Percentiles rank a stretch among this genome's conserved stretches.
Conservation (phyloP, 2,329 filamentous ascomycete genomes). For the Talaromyces marneffei region DNA sequence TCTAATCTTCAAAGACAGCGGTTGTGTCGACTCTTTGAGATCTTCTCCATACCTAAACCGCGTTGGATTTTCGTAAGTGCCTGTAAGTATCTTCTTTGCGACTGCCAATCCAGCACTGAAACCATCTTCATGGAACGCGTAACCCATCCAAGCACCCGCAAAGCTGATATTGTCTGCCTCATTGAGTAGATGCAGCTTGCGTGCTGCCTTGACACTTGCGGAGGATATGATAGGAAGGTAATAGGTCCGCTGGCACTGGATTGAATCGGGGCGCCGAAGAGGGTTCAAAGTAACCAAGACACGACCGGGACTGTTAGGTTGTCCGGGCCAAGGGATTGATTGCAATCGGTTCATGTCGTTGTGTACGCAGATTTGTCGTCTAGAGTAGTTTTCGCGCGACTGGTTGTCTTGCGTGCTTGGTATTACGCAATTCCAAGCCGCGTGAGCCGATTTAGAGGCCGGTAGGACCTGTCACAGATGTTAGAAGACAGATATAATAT, state of each 20-base stretch:
- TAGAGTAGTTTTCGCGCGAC: not conserved
- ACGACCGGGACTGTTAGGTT: not conserved
- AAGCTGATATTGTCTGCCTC: not conserved
- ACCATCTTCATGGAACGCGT: conserved; percentile 5
- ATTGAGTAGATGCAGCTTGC: not conserved
- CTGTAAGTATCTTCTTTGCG: not conserved
- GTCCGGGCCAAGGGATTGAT: not conserved
- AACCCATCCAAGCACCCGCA: conserved; percentile 13
- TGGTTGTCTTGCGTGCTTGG: not conserved
- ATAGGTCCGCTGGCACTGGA: not conserved
- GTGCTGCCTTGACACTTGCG: not conserved
- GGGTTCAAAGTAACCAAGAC: conserved; percentile 4
- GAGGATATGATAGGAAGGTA: conserved; percentile 3
- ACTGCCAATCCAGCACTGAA: conserved; percentile 3
- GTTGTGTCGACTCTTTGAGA: not conserved
- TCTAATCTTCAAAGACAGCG: not conserved
- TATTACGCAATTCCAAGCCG: conserved; percentile 2
- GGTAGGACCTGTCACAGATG: not conserved
- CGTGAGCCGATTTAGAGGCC: not conserved
- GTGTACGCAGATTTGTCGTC: not conserved
- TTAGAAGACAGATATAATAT: not conserved
- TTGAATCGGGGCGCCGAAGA: not conserved
- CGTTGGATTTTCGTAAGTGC: not conserved
- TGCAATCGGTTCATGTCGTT: conserved; percentile 9
- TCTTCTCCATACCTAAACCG: conserved; percentile 1